These are phyloP conservation scores for Aeschynomene evenia DNA, from an alignment of 306 rosid species.

Conservation along the genomic window DNA sequence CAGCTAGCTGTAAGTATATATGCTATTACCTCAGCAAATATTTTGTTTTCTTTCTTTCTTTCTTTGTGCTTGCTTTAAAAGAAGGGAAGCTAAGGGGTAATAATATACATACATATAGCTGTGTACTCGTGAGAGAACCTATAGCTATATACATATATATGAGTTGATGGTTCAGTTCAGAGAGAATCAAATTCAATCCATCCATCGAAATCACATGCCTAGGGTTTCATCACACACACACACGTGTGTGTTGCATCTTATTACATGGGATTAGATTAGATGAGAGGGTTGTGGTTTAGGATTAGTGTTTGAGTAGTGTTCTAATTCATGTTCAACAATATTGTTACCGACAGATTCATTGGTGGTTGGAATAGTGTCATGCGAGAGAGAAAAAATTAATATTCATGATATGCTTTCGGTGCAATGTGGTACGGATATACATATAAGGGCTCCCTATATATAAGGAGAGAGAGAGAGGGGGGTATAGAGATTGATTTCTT, in stretches of 20 bases:
- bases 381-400: background rate
- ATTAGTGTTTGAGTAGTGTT: background rate
- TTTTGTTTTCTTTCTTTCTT: background rate
- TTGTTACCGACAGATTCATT: conserved; percentile 34
- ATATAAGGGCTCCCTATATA: background rate
- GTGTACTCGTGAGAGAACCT: background rate
- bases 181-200: too few relatives aligned
- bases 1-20: too few relatives aligned
- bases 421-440: background rate
- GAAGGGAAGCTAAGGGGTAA: background rate
- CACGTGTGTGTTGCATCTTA: too few relatives aligned
- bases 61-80: background rate
- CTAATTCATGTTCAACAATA: background rate
- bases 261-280: too few relatives aligned
- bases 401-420: background rate
- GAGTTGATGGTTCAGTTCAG: too few relatives aligned
- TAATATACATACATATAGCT: too few relatives aligned
- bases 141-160: too few relatives aligned
- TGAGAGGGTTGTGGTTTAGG: conserved; percentile 8
- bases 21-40: background rate
- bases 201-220: background rate
- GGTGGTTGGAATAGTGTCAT: conserved; percentile 30
- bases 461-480: too few relatives aligned
- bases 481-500: background rate
- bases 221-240: conserved; percentile 19